Percentiles rank a stretch among this genome's conserved stretches.
phyloP scores from a whole-genome alignment of 2,329 filamentous ascomycete species.

The Coniella vitis region DNA sequence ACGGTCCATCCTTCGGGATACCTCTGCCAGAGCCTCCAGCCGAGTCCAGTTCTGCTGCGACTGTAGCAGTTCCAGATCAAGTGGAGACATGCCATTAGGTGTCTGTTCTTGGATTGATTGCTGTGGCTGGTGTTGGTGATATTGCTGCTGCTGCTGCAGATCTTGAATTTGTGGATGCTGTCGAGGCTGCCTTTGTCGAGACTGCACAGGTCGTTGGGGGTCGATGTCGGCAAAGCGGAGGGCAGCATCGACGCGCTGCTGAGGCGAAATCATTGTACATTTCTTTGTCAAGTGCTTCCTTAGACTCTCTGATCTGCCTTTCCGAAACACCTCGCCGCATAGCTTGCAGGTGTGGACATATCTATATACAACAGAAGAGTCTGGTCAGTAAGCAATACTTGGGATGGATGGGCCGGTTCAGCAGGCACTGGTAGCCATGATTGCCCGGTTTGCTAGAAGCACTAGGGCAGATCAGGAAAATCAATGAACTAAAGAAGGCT shows the following conservation, averaged over 20 bases:
- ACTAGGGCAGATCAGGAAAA: no score
- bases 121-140: slow-evolving; percentile 31
- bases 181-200: slow-evolving; percentile 11
- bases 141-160: slow-evolving; percentile 16
- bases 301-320: slow-evolving; percentile 78
- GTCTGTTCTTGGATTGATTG: slow-evolving; percentile 31
- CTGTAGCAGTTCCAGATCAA: slow-evolving; percentile 33
- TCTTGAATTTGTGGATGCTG: slow-evolving; percentile 6
- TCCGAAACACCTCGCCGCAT: slow-evolving; percentile 84
- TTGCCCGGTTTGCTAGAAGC: no score
- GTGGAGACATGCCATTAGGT: slow-evolving; percentile 24
- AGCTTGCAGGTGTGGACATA: slow-evolving; percentile 88
- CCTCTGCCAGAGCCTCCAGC: slow-evolving; percentile 80
- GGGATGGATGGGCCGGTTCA: not conserved
- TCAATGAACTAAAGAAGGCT: no score
- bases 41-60: slow-evolving; percentile 64
- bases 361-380: slow-evolving; percentile 76
- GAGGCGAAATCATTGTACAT: slow-evolving; percentile 70
- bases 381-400: slow-evolving; percentile 54
- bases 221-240: slow-evolving; percentile 66
- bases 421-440: no score
- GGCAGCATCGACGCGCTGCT: slow-evolving; percentile 69
- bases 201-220: slow-evolving; percentile 25
- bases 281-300: slow-evolving; percentile 78
- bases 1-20: slow-evolving; percentile 68